These are phyloP conservation scores for Sporisorium graminicola DNA, from an alignment of 1,284 basidiomycete species.

Conservation along the genomic window DNA sequence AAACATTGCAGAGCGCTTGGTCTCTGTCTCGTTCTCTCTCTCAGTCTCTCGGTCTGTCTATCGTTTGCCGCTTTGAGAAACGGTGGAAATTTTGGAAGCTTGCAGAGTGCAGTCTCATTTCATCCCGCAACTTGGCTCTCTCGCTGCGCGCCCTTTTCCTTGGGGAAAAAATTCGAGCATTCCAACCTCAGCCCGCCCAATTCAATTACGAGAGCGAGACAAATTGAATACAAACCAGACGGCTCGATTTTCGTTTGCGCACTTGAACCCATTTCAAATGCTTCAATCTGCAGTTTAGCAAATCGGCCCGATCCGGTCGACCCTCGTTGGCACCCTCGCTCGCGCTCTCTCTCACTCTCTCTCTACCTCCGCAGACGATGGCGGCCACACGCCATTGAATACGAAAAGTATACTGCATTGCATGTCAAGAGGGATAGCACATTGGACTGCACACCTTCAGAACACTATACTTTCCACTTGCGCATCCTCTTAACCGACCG, in stretches of 20 bases:
- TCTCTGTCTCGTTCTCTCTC: too few relatives aligned
- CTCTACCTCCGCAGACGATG: background rate
- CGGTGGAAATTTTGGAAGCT: too few relatives aligned
- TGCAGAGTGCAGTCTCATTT: background rate
- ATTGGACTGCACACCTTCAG: background rate
- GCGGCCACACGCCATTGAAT: background rate
- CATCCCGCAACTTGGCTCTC: background rate
- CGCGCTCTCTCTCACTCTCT: background rate
- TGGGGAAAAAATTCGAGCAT: background rate
- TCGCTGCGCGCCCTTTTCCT: background rate
- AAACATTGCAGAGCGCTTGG: background rate
- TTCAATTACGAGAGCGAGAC: background rate
- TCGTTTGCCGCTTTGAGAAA: background rate
- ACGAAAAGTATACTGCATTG: background rate
- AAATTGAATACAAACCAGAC: background rate
- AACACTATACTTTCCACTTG: constrained; percentile 48
- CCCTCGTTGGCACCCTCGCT: too few relatives aligned
- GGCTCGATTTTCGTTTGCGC: background rate
- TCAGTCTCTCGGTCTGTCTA: too few relatives aligned
- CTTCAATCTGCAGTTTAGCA: background rate
- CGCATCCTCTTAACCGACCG: constrained; percentile 42
- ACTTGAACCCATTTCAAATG: background rate
- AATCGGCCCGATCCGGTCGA: background rate
- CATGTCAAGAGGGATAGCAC: too few relatives aligned
- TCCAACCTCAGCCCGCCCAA: background rate